These are phyloP conservation scores for Secale cereale DNA, from an alignment of 176 grass and related monocot species.

Conservation along the genomic window DNA sequence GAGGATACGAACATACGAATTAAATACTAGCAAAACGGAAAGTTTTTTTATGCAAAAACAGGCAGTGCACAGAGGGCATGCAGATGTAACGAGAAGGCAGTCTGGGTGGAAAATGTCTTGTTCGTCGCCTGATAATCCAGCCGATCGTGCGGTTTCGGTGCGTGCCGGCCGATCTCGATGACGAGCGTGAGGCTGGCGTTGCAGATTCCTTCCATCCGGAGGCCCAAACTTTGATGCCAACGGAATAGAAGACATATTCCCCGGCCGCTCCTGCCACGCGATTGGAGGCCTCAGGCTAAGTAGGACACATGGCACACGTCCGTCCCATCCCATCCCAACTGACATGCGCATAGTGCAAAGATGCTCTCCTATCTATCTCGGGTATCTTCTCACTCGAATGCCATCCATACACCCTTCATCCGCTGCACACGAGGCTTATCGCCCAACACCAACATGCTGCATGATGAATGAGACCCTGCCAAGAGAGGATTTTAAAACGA, in stretches of 20 bases:
- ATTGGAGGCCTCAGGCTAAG: background rate
- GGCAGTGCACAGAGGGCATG: no score
- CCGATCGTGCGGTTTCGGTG: no score
- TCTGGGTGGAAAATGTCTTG: no score
- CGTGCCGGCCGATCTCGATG: background rate
- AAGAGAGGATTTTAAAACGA: no score
- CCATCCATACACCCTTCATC: slow-evolving; percentile 28
- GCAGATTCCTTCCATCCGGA: background rate
- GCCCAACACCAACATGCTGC: background rate
- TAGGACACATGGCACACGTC: slow-evolving; percentile 19
- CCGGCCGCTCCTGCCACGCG: background rate
- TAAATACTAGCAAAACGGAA: background rate
- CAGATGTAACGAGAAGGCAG: no score
- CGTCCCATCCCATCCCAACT: background rate
- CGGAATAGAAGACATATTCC: slow-evolving; percentile 44
- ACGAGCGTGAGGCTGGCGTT: slow-evolving; percentile 19
- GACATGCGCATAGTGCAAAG: background rate
- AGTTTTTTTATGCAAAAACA: no score
- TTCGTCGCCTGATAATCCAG: no score
- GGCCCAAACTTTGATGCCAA: slow-evolving; percentile 45
- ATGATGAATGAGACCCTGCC: background rate
- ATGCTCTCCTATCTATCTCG: background rate
- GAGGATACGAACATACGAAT: background rate
- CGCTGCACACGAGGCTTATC: slow-evolving; percentile 3
- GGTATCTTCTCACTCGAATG: slow-evolving; percentile 13